Evolutionary conservation across 179 eudicot species (phyloP).

Genomic region (Silene vulgaris): DNA sequence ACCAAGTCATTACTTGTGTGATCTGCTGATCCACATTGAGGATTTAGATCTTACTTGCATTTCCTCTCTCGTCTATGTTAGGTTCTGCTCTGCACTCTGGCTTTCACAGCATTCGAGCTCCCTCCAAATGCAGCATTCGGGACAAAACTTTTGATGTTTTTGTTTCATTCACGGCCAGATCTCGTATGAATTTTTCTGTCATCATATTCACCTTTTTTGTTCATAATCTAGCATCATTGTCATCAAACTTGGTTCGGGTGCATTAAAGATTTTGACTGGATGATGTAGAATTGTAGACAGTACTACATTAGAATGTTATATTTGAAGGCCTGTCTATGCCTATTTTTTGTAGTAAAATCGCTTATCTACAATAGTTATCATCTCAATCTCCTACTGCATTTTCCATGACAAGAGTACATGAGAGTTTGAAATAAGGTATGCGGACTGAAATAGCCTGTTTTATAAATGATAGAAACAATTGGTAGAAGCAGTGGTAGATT

Average conservation of each 20-base stretch:
- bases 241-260: not conserved
- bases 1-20: not conserved
- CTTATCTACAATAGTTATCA: not conserved
- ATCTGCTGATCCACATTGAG: too few relatives aligned
- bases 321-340: not conserved
- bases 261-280: conserved; percentile 8
- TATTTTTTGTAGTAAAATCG: not conserved
- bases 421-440: too few relatives aligned
- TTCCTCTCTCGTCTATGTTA: conserved; percentile 30
- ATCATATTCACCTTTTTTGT: not conserved
- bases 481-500: too few relatives aligned
- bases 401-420: too few relatives aligned
- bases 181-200: conserved; percentile 47
- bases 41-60: too few relatives aligned
- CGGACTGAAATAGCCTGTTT: too few relatives aligned
- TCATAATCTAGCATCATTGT: conserved; percentile 4
- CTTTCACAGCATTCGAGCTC: conserved; percentile 95
- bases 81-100: conserved; percentile 85
- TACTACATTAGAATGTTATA: not conserved
- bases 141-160: conserved; percentile 66
- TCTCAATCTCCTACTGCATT: not conserved
- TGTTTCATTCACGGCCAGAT: conserved; percentile 86
- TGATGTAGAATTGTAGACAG: too few relatives aligned
- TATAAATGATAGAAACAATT: too few relatives aligned
- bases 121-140: conserved; percentile 97